A percentile compares a stretch with the other conserved stretches of the same genome.
Evolutionary conservation across 371 early-diverging fungal species (phyloP).

Genomic region (Circinella minor): DNA sequence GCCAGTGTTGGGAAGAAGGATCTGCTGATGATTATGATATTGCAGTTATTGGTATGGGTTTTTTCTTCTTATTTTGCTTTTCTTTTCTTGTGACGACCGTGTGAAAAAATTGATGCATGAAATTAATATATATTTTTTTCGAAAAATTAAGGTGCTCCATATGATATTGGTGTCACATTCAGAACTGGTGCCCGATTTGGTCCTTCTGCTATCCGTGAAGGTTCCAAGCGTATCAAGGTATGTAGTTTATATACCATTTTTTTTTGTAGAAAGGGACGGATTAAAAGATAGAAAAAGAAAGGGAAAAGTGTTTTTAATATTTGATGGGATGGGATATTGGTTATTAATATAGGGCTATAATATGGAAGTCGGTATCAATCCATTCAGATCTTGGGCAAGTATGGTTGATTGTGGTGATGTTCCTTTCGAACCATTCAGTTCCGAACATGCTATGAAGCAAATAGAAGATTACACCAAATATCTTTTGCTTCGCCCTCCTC

Average conservation of each 20-base stretch:
- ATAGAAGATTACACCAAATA: slow-evolving; percentile 43
- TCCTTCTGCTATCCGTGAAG: slow-evolving; percentile 53
- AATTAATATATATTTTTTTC: not conserved
- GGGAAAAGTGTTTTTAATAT: not conserved
- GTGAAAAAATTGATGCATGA: slow-evolving; percentile 1
- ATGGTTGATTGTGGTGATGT: slow-evolving; percentile 58
- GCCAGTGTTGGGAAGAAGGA: slow-evolving; percentile 49
- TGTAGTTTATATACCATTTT: not conserved
- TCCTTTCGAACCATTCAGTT: slow-evolving; percentile 51
- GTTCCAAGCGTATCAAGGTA: slow-evolving; percentile 47
- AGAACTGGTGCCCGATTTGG: slow-evolving; percentile 58
- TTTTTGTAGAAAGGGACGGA: not conserved
- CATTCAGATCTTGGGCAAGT: slow-evolving; percentile 54
- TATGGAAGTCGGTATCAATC: slow-evolving; percentile 36
- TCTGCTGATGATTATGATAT: slow-evolving; percentile 48
- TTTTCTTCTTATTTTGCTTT: not conserved
- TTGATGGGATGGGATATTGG: not conserved
- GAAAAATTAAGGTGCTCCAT: slow-evolving; percentile 29
- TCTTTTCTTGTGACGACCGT: not conserved
- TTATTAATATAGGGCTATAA: slow-evolving; percentile 37
- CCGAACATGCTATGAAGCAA: slow-evolving; percentile 48
- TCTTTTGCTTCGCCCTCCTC: slow-evolving; percentile 38
- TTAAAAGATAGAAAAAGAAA: not conserved
- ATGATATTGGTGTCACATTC: slow-evolving; percentile 54
- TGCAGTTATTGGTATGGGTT: slow-evolving; percentile 40